These are phyloP conservation scores for Castanea sativa DNA, from an alignment of 306 rosid genomes.

Conservation along the genomic window DNA sequence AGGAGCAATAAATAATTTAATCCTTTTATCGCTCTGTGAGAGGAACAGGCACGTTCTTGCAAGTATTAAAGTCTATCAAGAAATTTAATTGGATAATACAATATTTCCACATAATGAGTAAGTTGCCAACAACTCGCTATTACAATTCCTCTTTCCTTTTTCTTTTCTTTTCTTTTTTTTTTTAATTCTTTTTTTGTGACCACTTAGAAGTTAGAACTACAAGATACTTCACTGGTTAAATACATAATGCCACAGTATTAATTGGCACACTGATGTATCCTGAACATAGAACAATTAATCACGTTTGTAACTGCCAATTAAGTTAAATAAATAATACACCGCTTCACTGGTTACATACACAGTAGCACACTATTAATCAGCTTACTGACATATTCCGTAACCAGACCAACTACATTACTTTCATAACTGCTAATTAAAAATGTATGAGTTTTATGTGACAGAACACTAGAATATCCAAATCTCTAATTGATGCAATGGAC, in stretches of 20 bases:
- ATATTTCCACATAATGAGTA: background rate
- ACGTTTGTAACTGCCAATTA: background rate
- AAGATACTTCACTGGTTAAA: background rate
- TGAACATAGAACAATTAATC: background rate
- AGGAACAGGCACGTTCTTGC: background rate
- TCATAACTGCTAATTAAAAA: background rate
- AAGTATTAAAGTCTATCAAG: background rate
- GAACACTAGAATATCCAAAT: background rate
- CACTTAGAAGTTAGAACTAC: background rate
- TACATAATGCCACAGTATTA: background rate
- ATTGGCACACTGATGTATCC: background rate
- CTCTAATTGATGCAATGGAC: background rate
- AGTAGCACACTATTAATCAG: background rate
- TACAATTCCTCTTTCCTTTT: background rate
- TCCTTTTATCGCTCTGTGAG: background rate
- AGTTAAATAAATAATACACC: background rate
- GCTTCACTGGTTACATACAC: background rate
- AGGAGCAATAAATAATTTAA: background rate
- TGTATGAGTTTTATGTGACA: too few relatives aligned
- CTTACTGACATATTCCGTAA: background rate
- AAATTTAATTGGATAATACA: background rate
- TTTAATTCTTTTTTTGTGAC: too few relatives aligned
- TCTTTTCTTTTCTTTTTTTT: too few relatives aligned
- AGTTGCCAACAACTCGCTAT: slow-evolving; percentile 1
- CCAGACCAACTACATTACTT: background rate